phyloP scores from a whole-genome alignment of 495 filamentous ascomycete genomes.

The Aspergillus conjunctus region DNA sequence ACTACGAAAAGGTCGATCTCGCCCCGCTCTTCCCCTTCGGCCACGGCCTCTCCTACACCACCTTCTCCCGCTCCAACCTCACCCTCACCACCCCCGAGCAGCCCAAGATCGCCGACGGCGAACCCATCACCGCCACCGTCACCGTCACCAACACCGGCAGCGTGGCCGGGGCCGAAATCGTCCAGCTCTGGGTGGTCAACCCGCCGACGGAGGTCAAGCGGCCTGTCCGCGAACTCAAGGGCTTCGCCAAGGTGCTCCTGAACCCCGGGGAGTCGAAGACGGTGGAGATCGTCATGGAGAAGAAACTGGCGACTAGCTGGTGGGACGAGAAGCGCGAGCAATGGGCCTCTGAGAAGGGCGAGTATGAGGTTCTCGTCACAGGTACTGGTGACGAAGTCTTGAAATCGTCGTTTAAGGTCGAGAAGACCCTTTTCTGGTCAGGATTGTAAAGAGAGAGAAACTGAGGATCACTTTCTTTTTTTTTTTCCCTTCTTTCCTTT shows the following conservation, averaged over 20 bases:
- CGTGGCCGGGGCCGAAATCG: slow-evolving; percentile 69
- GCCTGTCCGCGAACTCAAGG: slow-evolving; percentile 76
- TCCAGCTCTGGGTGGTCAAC: slow-evolving; percentile 74
- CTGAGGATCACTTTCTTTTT: background rate
- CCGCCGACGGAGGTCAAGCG: slow-evolving; percentile 58
- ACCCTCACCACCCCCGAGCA: slow-evolving; percentile 42
- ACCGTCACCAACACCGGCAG: slow-evolving; percentile 69
- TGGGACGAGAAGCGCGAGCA: slow-evolving; percentile 69
- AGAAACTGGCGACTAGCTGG: slow-evolving; percentile 76
- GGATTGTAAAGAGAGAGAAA: slow-evolving; percentile 38
- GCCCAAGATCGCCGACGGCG: slow-evolving; percentile 38
- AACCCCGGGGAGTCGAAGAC: slow-evolving; percentile 68
- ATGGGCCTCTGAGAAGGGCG: slow-evolving; percentile 80
- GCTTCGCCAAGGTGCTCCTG: slow-evolving; percentile 76
- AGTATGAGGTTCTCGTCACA: slow-evolving; percentile 66
- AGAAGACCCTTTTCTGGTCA: slow-evolving; percentile 61
- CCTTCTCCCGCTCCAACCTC: slow-evolving; percentile 68
- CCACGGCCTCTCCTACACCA: slow-evolving; percentile 81
- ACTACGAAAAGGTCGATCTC: slow-evolving; percentile 73
- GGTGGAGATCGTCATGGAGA: slow-evolving; percentile 66
- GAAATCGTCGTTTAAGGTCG: slow-evolving; percentile 50
- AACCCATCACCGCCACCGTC: slow-evolving; percentile 61
- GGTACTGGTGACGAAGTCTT: slow-evolving; percentile 51
- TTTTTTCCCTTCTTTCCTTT: background rate
- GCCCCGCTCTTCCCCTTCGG: slow-evolving; percentile 77